These are phyloP conservation scores for Hyphodiscus sp. DNA, from an alignment of 2,329 filamentous ascomycete species.

Conservation along the genomic window DNA sequence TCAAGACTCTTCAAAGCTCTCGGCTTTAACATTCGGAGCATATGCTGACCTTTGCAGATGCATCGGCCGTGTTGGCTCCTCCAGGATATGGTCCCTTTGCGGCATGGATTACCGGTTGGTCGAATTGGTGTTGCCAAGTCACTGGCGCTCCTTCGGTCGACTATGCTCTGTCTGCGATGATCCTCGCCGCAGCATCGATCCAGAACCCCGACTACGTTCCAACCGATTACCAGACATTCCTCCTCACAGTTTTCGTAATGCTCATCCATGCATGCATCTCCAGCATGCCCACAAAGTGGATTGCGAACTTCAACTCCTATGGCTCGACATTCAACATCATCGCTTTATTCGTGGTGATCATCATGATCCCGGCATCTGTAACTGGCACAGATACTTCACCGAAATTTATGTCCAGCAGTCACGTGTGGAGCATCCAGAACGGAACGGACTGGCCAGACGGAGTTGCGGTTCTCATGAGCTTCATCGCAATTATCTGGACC, in stretches of 20 bases:
- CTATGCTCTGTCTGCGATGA: constrained; percentile 63
- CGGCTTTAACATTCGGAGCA: too few species aligned
- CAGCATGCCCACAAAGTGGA: constrained; percentile 64
- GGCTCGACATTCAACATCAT: constrained; percentile 67
- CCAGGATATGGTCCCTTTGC: constrained; percentile 59
- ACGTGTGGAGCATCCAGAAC: constrained; percentile 63
- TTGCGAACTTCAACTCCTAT: constrained; percentile 63
- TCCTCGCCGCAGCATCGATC: constrained; percentile 64
- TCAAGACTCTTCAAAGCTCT: too few species aligned
- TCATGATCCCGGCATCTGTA: constrained; percentile 56
- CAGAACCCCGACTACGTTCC: constrained; percentile 59
- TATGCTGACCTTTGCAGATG: constrained; percentile 33
- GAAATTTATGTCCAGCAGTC: constrained; percentile 49
- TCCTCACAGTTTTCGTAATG: constrained; percentile 62
- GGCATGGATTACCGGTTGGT: constrained; percentile 65
- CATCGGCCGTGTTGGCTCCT: constrained; percentile 63
- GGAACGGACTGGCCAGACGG: constrained; percentile 63
- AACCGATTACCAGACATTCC: constrained; percentile 59
- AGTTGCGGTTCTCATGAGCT: constrained; percentile 63
- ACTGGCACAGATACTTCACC: constrained; percentile 40
- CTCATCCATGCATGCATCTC: constrained; percentile 60
- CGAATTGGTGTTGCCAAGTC: constrained; percentile 62
- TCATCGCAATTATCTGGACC: constrained; percentile 65
- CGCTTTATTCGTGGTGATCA: constrained; percentile 57
- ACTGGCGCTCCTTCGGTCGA: constrained; percentile 61